Evolutionary conservation across 495 filamentous ascomycete species (phyloP), one percentile per base, ranked within the genome.

Genomic region (Hypoxylon subgilvum): DNA sequence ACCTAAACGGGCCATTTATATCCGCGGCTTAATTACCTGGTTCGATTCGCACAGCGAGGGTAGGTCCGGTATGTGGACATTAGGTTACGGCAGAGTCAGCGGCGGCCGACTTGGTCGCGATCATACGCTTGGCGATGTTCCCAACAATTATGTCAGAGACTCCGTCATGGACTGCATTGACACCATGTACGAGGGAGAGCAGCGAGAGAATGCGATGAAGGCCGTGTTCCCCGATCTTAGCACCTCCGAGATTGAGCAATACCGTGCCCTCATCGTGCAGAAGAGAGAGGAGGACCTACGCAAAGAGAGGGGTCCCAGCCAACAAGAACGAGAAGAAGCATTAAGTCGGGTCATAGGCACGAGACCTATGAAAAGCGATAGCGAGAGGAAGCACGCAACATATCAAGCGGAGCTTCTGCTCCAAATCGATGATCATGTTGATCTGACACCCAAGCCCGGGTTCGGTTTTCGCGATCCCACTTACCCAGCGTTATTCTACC

Each of bases 181-280:
- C 32, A 62, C 52, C 4, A 12, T 35, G 31, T 19, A 52, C 3
- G 35, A 39, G 5, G 58, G 46, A 23, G 58, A 46, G 3, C 9
- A 50, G 19, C 51, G 23, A 38, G 51, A 62, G 1, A 16, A 34
- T 4, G 31, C 51, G 8, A 38, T 28, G 12, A 45, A 25, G 21
- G 51, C 58, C 9, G 58, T 62, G 22, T 62, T 62, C 32, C 19
- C 39, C 16, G 52, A 62, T 25, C 46, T 62, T 12, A 46, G 16
- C n/a, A 35, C 45, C 21, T 38, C 21, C 13, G 51, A 62, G n/a
- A 35, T 62, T 2, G 38, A 49, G 10, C 8, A 45, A 13, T 62
- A 62, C 21, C n/a, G n/a, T 56, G 25, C 14, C n/a, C 22, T 62
- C 27, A 51, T 62, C n/a, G 8, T 21, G 10, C 27, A 50, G 10